These are phyloP conservation scores for Diaporthe australafricana DNA, from an alignment of 2,329 filamentous ascomycete genomes.

Conservation along the genomic window DNA sequence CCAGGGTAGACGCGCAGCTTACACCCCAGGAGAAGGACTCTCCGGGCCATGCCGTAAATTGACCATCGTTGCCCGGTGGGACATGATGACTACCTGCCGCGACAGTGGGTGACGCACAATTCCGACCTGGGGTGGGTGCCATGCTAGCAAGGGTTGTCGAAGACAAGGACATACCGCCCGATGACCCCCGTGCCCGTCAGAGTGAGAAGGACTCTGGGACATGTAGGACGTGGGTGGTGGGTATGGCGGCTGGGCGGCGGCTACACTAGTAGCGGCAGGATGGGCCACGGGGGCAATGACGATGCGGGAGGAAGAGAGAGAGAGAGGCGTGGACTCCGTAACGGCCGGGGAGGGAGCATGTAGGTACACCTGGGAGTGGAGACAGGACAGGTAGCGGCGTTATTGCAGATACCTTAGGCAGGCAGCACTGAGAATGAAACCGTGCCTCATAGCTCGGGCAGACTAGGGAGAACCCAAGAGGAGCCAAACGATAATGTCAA, in stretches of 20 bases:
- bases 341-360: background rate
- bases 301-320: constrained; percentile 18
- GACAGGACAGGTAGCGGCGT: constrained; percentile 11
- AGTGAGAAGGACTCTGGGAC: constrained; percentile 10
- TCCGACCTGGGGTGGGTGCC: constrained; percentile 13
- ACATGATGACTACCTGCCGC: constrained; percentile 37
- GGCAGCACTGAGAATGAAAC: constrained; percentile 28
- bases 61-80: constrained; percentile 26
- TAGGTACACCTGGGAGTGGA: background rate
- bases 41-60: constrained; percentile 31
- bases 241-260: background rate
- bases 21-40: background rate
- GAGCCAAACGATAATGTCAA: constrained; percentile 2
- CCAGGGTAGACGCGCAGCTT: constrained; percentile 33
- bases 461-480: constrained; percentile 4
- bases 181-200: constrained; percentile 9
- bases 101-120: constrained; percentile 37
- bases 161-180: background rate
- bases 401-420: constrained; percentile 31
- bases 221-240: constrained; percentile 28
- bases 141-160: constrained; percentile 15
- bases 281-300: constrained; percentile 23
- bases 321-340: constrained; percentile 24
- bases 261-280: constrained; percentile 30
- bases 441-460: background rate